A percentile compares a stretch with the other conserved stretches of the same genome.
These are phyloP conservation scores for Chrysoporthe puriensis DNA, from an alignment of 2,329 filamentous ascomycete species.

Conservation along the genomic window DNA sequence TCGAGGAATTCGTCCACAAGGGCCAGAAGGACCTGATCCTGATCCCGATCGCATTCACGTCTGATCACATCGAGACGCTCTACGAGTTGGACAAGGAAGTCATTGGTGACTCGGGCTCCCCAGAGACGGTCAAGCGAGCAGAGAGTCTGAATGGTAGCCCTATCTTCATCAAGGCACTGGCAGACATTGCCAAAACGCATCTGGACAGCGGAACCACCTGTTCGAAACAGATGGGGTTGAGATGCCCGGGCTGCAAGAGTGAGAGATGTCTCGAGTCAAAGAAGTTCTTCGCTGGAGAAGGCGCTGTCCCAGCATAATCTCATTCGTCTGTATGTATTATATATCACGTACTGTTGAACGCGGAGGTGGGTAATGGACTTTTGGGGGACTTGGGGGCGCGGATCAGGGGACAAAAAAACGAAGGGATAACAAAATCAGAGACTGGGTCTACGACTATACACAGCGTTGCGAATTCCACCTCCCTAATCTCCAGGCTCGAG, in stretches of 20 bases:
- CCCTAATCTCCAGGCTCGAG: not conserved
- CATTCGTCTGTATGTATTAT: not conserved
- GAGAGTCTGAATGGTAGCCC: constrained; percentile 91
- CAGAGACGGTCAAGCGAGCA: constrained; percentile 82
- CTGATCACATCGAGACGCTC: constrained; percentile 97
- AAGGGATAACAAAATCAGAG: not conserved
- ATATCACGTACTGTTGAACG: not conserved
- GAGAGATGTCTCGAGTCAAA: constrained; percentile 82
- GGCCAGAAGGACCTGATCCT: constrained; percentile 90
- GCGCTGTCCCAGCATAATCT: constrained; percentile 14
- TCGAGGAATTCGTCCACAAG: constrained; percentile 85
- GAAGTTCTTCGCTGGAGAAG: constrained; percentile 59
- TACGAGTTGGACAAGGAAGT: constrained; percentile 95
- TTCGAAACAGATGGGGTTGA: constrained; percentile 83
- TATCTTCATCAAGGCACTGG: constrained; percentile 87
- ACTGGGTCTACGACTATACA: not conserved
- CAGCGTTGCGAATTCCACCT: constrained; percentile 9
- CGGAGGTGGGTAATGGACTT: not conserved
- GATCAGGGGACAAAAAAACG: not conserved
- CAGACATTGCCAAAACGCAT: constrained; percentile 83
- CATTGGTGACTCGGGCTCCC: constrained; percentile 80
- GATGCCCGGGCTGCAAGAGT: constrained; percentile 92
- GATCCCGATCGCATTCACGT: constrained; percentile 96
- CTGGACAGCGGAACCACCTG: constrained; percentile 69
- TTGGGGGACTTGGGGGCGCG: not conserved